These are phyloP conservation scores for Fusarium penzigii DNA, from an alignment of 2,329 filamentous ascomycete genomes.

Conservation along the genomic window DNA sequence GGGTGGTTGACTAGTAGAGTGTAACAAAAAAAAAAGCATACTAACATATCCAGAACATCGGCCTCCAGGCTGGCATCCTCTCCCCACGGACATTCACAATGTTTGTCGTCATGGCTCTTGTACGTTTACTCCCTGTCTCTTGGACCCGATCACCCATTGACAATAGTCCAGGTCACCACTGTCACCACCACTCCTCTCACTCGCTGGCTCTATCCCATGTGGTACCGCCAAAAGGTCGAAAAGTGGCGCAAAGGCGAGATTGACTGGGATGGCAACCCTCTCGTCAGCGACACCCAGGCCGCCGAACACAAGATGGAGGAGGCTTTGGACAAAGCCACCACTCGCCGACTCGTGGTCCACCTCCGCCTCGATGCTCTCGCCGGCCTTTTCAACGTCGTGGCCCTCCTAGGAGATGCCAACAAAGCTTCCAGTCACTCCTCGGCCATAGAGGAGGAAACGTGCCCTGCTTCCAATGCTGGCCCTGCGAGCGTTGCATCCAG, in stretches of 20 bases:
- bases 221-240: constrained; percentile 54
- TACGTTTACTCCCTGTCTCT: neutral
- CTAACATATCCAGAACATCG: constrained; percentile 57
- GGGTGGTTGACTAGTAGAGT: no score
- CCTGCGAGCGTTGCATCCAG: neutral
- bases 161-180: constrained; percentile 60
- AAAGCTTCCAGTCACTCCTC: constrained; percentile 1
- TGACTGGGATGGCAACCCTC: constrained; percentile 68
- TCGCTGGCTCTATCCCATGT: constrained; percentile 70
- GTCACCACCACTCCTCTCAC: constrained; percentile 81
- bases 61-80: constrained; percentile 79
- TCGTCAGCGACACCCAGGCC: constrained; percentile 24
- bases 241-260: constrained; percentile 78
- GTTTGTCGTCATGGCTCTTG: constrained; percentile 89
- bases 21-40: neutral
- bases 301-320: constrained; percentile 30
- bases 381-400: constrained; percentile 32
- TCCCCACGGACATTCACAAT: constrained; percentile 85
- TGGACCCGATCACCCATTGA: constrained; percentile 1
- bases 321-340: constrained; percentile 28
- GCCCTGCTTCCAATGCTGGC: neutral
- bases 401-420: constrained; percentile 26
- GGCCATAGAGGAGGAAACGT: constrained; percentile 5
- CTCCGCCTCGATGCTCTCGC: constrained; percentile 32
- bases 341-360: constrained; percentile 27